Base-by-base conservation (phyloP, 1,139 yeast species). In the Hyphopichia pseudoburtonii region DNA sequence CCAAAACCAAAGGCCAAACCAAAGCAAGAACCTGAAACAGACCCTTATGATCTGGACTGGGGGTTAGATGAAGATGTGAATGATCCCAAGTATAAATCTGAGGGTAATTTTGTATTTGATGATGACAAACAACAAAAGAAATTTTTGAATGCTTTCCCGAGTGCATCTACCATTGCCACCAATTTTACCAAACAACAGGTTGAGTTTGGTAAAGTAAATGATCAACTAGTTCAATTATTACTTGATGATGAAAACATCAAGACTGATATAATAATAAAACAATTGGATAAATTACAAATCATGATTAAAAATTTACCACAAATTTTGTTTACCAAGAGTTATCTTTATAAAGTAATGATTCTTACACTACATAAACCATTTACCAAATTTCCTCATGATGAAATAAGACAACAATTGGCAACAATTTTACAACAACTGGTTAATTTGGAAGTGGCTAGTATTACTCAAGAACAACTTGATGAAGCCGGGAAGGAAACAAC, bases 41-140 rank as follows among this genome's bases (percentile, higher is more conserved):
- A 52, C 21, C 66, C 57, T 14, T 59, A 57, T 35, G 76, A 70
- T 47, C 55, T 66, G 4, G 76, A 70, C 47, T 70, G 76, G 76
- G 76, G 76, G 2, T 39, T 70, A 16, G 71, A 65, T 8, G 73
- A n/a, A n/a, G n/a, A 65, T 17, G 43, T 50, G 25, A 40, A 53
- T 12, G 47, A 46, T n/a, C n/a, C n/a, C n/a, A n/a, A 6, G 16
- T 51, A 44, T 30, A 56, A 59, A 17, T 45, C 39, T 30, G 52
- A 56, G 10, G 74, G 73, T 0, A 59, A 68, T 44, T 68, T 60
- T 41, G 57, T 70, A 3, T 70, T 58, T 42, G 71, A 67, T 7
- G 51, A 61, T 21, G 56, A 52, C 34, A 38, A 52, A 11, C 62
- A 66, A 25, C 73, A 70, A 46, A 41, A 38, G 2, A 37, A 50